Evolutionary conservation across 306 rosid species (phyloP), one percentile per base, ranked within the genome.

Genomic region (Pterocarpus macrocarpus): DNA sequence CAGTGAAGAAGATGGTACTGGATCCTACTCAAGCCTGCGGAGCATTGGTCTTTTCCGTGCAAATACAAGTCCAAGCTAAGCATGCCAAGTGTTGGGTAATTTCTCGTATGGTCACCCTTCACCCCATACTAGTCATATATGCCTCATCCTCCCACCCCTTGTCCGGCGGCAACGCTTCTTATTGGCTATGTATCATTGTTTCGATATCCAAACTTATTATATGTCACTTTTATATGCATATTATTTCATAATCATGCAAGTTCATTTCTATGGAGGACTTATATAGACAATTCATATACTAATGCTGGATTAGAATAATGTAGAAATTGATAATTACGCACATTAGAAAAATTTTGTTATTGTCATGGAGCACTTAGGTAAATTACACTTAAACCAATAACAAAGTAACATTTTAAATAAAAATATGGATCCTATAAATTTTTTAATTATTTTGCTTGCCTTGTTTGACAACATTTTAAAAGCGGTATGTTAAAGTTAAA

Each of bases 71-170:
- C 5, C 13, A 22, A 22, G 28, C 28, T 22, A 75, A 4, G 8
- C 2, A 1, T 14, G 77, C 64, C 85, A 81, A 76, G 80, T 85
- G 81, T 67, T 50, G 30, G 77, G 62, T 78, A 53, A 34, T 56
- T 44, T 63, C 52, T 43, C 7, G 86, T 73, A 5, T 33, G 1
- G 88, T 85, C 86, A 82, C 56, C 13, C 47, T 80, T 0, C 64
- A 79, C 80, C 83, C 39, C 74, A 79, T 8, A 13, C 14, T 47
- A 3, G 14, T 47, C 53, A 47, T 12, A 13, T 13, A 12, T 13
- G 53, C 53, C 65, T 43, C 65, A 34, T 38, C 58, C 5, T 59
- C 52, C 49, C 4, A 36, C 1, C 3, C 75, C 14, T 4, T 13
- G 4, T 0, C 17, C 44, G 30, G 6, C 15, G 2, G 16, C 64